Evolutionary conservation across 352 stramenopile species (phyloP).

Genomic region (Halophytophthora batemanensis): DNA sequence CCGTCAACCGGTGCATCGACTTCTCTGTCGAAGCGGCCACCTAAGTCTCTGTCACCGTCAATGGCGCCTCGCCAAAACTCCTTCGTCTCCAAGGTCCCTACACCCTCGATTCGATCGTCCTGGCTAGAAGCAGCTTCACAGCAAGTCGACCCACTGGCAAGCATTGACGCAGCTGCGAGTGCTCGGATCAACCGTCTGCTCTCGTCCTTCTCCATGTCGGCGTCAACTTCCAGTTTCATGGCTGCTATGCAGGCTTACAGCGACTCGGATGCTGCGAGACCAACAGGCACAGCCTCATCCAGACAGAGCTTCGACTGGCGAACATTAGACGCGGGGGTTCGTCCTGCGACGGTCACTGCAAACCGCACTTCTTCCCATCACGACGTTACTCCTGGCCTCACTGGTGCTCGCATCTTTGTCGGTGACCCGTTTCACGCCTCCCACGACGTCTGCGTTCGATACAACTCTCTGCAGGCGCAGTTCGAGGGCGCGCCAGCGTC

Average conservation of each 20-base stretch:
- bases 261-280: constrained; percentile 11
- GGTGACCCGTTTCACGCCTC: constrained; percentile 45
- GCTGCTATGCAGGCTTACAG: constrained; percentile 24
- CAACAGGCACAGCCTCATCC: constrained; percentile 3
- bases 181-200: constrained; percentile 33
- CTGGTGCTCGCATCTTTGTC: constrained; percentile 35
- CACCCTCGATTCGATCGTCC: constrained; percentile 14
- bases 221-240: constrained; percentile 19
- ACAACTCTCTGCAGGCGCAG: constrained; percentile 53
- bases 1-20: no score
- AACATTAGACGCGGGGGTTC: constrained; percentile 18
- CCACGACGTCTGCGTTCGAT: constrained; percentile 47
- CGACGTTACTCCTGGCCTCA: background rate
- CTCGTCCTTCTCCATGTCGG: constrained; percentile 26
- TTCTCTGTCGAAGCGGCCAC: constrained; percentile 7
- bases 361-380: constrained; percentile 1
- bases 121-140: constrained; percentile 16
- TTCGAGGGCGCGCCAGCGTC: constrained; percentile 41
- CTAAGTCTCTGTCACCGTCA: constrained; percentile 4
- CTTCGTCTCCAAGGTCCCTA: constrained; percentile 3
- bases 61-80: constrained; percentile 9
- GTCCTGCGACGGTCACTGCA: background rate
- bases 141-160: constrained; percentile 38
- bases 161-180: constrained; percentile 30
- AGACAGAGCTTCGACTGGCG: constrained; percentile 27